A percentile compares a stretch with the other conserved stretches of the same genome.
These are phyloP conservation scores for Cytospora piceae DNA, from an alignment of 2,329 filamentous ascomycete genomes.

Conservation along the genomic window DNA sequence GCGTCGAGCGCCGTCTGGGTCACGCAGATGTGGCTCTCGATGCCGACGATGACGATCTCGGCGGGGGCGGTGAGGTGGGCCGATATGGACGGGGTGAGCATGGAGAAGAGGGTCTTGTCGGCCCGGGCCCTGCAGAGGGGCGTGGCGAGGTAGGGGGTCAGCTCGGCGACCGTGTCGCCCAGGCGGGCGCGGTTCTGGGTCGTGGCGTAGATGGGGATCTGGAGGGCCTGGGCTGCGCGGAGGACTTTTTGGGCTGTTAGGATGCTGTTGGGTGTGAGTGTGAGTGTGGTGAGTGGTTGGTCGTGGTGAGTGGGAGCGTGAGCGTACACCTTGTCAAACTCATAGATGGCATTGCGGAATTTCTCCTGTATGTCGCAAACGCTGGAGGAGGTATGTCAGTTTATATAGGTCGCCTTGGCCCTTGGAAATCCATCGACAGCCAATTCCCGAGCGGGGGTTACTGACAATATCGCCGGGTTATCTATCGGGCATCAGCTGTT, in stretches of 20 bases:
- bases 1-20: constrained; percentile 90
- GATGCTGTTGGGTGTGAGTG: constrained; percentile 50
- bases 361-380: constrained; percentile 96
- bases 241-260: constrained; percentile 71
- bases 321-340: constrained; percentile 78
- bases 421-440: background rate
- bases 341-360: constrained; percentile 80
- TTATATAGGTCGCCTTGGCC: background rate
- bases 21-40: constrained; percentile 93
- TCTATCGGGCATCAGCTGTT: constrained; percentile 40
- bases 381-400: constrained; percentile 48
- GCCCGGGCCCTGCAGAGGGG: constrained; percentile 53
- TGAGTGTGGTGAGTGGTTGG: constrained; percentile 2
- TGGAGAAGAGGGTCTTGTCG: constrained; percentile 91
- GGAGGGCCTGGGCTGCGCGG: constrained; percentile 63
- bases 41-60: constrained; percentile 80
- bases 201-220: constrained; percentile 81
- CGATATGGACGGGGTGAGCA: constrained; percentile 74
- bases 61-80: constrained; percentile 39
- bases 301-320: background rate
- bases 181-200: constrained; percentile 82
- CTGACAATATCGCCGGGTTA: constrained; percentile 56
- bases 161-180: constrained; percentile 76
- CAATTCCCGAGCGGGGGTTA: constrained; percentile 25
- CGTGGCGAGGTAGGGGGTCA: constrained; percentile 58